Evolutionary conservation across 1,139 yeast species (phyloP).

Genomic region (Hemisphaericaspora xylanilytica): DNA sequence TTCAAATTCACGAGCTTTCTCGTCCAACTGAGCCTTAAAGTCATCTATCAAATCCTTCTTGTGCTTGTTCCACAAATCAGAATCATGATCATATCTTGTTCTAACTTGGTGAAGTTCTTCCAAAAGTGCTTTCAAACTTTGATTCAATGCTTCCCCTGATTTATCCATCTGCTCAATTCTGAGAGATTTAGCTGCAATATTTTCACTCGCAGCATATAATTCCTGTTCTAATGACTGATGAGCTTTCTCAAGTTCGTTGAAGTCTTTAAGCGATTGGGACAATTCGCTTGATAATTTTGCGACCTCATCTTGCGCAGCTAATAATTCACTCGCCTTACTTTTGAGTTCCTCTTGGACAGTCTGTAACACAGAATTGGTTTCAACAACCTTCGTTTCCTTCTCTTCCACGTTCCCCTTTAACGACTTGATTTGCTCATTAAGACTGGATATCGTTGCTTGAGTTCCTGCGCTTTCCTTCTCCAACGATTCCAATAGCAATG

Average conservation of each 20-base stretch:
- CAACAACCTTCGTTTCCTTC: background rate
- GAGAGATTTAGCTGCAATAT: background rate
- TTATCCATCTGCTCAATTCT: slow-evolving; percentile 1
- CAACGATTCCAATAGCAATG: slow-evolving; percentile 1
- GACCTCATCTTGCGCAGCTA: background rate
- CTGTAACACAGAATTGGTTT: slow-evolving; percentile 2
- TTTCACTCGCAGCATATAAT: slow-evolving; percentile 1
- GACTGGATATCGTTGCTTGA: slow-evolving; percentile 2
- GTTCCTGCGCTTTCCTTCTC: slow-evolving; percentile 6
- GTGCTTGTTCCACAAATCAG: slow-evolving; percentile 8
- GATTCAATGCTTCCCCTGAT: background rate
- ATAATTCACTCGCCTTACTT: background rate
- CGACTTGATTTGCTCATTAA: slow-evolving; percentile 2
- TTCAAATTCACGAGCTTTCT: slow-evolving; percentile 45
- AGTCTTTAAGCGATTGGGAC: background rate
- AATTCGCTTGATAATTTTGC: slow-evolving; percentile 2
- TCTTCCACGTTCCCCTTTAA: slow-evolving; percentile 1
- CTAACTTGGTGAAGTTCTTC: slow-evolving; percentile 4
- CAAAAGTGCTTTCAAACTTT: background rate
- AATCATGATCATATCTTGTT: slow-evolving; percentile 5
- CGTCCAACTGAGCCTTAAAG: slow-evolving; percentile 21
- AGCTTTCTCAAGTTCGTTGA: background rate
- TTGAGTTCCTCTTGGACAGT: slow-evolving; percentile 5
- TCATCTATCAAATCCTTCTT: slow-evolving; percentile 10
- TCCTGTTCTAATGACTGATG: background rate